Evolutionary conservation across 768 basidiomycete genomes (phyloP), one percentile per base, ranked within the genome.

Genomic region (Floccularia luteovirens): DNA sequence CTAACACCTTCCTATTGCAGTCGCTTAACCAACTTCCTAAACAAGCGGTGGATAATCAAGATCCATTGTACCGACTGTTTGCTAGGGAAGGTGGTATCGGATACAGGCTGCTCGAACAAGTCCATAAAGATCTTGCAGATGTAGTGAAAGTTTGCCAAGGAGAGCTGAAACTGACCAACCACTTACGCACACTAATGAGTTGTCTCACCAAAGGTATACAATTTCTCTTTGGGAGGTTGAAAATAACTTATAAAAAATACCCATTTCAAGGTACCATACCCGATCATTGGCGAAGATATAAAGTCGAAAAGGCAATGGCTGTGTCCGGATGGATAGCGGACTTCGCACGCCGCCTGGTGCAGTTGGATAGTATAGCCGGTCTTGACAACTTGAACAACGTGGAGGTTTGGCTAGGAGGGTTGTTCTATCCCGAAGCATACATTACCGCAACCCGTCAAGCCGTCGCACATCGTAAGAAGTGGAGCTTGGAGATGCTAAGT

Each of bases 391-490:
- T 83, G 46, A 72, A 66, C 47, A 69, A 86, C 49, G 65, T 86
- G 34, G 79, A 89, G 59, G 86, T 96, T 32, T 90, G 90, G 87
- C 76, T 98, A 11, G 92, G 94, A 17, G 88, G 90, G 0, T 60
- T 99, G 42, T 97, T 98, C 74, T 92, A 88, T 75, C 96, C 94
- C 0, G 90, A 93, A 54, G 93, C 92, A 2, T 98, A 91, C 57
- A 75, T 98, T 51, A 97, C 94, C 27, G 94, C 94, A 1, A 93
- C 91, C 2, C 74, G 94, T 37, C 94, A 99, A 60, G 80, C 89
- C n/a, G 87, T 92, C 3, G 96, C 94, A 2, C 93, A 97, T 56
- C 72, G 81, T 41, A 90, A 85, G 64, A 79, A 81, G 48, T 90
- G 89, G 85, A 93, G 90, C 59, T 63, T 99, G 46, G 94, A 99